Percentiles rank a stretch among this genome's conserved stretches.
phyloP scores from a whole-genome alignment of 352 stramenopile species.

The Plasmopara muralis region DNA sequence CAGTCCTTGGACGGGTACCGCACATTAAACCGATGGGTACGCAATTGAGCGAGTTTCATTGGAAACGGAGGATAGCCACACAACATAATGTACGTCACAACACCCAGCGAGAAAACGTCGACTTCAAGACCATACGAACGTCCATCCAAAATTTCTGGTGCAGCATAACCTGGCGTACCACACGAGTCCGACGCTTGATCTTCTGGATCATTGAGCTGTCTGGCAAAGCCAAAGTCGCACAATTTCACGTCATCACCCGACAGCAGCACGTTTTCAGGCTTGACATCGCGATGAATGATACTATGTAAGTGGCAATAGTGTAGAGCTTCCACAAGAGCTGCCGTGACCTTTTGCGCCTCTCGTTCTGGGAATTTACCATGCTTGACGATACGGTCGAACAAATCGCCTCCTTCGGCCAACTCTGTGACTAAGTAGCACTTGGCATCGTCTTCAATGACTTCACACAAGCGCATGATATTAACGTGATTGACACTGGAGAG shows the following conservation, averaged over 20 bases:
- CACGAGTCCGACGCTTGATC: conserved; percentile 79
- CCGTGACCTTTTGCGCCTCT: conserved; percentile 63
- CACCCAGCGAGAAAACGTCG: conserved; percentile 86
- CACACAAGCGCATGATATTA: conserved; percentile 88
- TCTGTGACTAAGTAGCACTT: conserved; percentile 98
- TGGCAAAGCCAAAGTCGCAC: conserved; percentile 83
- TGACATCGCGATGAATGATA: conserved; percentile 84
- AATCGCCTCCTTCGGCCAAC: conserved; percentile 86
- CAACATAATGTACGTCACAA: conserved; percentile 85
- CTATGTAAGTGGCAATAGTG: conserved; percentile 89
- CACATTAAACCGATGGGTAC: conserved; percentile 76
- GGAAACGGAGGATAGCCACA: conserved; percentile 84
- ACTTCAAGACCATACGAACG: conserved; percentile 78
- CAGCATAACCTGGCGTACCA: conserved; percentile 77
- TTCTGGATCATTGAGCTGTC: conserved; percentile 47
- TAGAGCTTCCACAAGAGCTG: conserved; percentile 81
- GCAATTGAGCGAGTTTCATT: conserved; percentile 81
- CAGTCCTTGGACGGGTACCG: conserved; percentile 80
- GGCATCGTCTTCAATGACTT: conserved; percentile 91
- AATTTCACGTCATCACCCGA: conserved; percentile 72
- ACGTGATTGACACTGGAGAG: conserved; percentile 70
- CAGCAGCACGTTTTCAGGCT: conserved; percentile 81
- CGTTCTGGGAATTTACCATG: conserved; percentile 61
- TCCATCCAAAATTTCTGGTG: conserved; percentile 78
- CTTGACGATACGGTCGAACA: conserved; percentile 85